Evolutionary conservation across 352 stramenopile species (phyloP), one percentile per base, ranked within the genome.

Genomic region (Pilasporangium apinafurcum): DNA sequence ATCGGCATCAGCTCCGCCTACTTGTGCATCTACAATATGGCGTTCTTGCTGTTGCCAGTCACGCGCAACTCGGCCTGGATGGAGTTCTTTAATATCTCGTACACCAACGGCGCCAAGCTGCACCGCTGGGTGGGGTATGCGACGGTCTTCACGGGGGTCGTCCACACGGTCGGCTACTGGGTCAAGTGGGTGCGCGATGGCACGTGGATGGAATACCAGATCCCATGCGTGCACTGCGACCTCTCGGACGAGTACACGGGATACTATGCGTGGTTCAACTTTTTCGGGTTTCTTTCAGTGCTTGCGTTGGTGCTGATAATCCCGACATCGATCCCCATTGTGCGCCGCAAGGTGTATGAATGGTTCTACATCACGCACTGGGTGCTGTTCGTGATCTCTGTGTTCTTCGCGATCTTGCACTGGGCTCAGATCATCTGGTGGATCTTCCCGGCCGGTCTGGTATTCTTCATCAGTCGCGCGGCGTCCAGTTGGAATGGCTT

Each of bases 1-100:
- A 63, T 81, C 32, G 64, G 67, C 36, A 65, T 82, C 51, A 66
- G 62, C 22, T 46, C 61, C 0, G 64, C 60, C 8, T 86, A 83
- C 55, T 51, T 65, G 25, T 72, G 60, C 55, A 67, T 86, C 36
- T 89, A 74, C 61, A 86, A 85, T 53, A 82, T 89, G 68, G 63
- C 73, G 18, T 80, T 89, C 44, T 51, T 89, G 12, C 52, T 77
- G 31, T 44, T 85, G 13, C 69, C 69, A 1, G 63, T 79, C 9
- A 85, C 72, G 18, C 61, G 69, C 32, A 81, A 78, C 36, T 71
- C 53, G 4, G 68, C 62, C 8, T 85, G 72, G 72, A 82, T 82
- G 68, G 72, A 85, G 40, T 82, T 78, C 42, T 70, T 82, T 42
- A 77, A 73, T 45, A 37, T 85, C 25, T 81, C 72, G 38, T 80